Conservation (phyloP, 805 yeast species). For the Nakazawaea anatomiae region DNA sequence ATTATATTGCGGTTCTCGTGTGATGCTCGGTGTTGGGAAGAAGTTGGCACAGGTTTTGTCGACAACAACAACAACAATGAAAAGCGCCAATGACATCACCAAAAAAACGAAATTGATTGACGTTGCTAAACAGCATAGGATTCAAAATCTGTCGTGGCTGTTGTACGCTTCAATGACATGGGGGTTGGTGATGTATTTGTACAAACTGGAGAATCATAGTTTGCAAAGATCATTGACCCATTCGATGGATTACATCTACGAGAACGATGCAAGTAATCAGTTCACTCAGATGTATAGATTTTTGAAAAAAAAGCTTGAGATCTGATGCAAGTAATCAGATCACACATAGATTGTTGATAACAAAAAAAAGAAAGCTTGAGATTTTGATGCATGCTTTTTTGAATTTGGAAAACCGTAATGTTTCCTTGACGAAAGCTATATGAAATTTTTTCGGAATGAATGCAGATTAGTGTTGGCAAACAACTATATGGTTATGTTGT, state of each 20-base stretch:
- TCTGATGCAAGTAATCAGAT: too few relatives aligned
- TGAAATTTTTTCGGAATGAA: too few relatives aligned
- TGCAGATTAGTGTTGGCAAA: too few relatives aligned
- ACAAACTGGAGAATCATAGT: slow-evolving; percentile 53
- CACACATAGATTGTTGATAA: too few relatives aligned
- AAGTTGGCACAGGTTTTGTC: slow-evolving; percentile 28
- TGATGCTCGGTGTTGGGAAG: slow-evolving; percentile 55
- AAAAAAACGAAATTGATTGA: background rate
- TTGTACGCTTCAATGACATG: slow-evolving; percentile 59
- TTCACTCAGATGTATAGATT: background rate
- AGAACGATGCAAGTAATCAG: slow-evolving; percentile 36
- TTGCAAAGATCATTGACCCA: slow-evolving; percentile 61
- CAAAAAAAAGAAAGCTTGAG: too few relatives aligned
- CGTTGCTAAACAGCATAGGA: slow-evolving; percentile 9
- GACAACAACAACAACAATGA: slow-evolving; percentile 5
- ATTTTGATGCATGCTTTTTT: too few relatives aligned
- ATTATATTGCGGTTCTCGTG: slow-evolving; percentile 66
- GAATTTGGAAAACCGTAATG: too few relatives aligned
- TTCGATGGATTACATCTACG: slow-evolving; percentile 68
- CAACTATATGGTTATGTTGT: too few relatives aligned
- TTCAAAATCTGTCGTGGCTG: slow-evolving; percentile 43
- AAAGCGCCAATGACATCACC: too few relatives aligned
- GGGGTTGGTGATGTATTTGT: slow-evolving; percentile 71
- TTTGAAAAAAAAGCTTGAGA: background rate
- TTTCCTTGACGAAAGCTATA: too few relatives aligned